These are phyloP conservation scores for Acer saccharum DNA, from an alignment of 345 rosid genomes.

Conservation along the genomic window DNA sequence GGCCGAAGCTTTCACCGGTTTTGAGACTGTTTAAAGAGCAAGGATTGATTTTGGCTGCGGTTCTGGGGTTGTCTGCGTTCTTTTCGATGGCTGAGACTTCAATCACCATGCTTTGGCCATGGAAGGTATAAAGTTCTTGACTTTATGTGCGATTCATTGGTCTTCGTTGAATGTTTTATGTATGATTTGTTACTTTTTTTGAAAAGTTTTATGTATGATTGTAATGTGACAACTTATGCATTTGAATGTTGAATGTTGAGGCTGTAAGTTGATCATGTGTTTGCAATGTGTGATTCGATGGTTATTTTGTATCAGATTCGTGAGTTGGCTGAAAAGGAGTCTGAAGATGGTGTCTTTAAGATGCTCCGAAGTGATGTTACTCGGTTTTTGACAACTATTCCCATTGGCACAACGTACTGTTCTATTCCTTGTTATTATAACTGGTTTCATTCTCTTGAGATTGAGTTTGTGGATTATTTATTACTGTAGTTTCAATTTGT, in stretches of 20 bases:
- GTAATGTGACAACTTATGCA: not conserved
- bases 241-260: not conserved
- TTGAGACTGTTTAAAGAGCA: constrained; percentile 77
- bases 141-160: not conserved
- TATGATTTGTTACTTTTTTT: not conserved
- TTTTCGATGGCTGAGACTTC: constrained; percentile 98
- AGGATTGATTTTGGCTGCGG: constrained; percentile 68
- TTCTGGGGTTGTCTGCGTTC: constrained; percentile 83
- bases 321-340: constrained; percentile 94
- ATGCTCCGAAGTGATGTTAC: constrained; percentile 97
- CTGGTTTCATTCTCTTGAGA: constrained; percentile 18
- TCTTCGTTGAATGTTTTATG: not conserved
- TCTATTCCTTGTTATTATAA: constrained; percentile 26
- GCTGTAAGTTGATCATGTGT: not conserved
- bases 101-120: constrained; percentile 89
- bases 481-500: constrained; percentile 39
- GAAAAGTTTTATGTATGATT: not conserved
- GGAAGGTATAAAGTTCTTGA: constrained; percentile 62
- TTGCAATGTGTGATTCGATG: constrained; percentile 25
- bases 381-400: constrained; percentile 96
- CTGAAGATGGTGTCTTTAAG: constrained; percentile 93
- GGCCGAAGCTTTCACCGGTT: constrained; percentile 76
- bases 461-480: constrained; percentile 31
- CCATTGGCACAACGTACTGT: constrained; percentile 94
- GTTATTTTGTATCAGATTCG: constrained; percentile 64